phyloP scores from a whole-genome alignment of 805 yeast species.

The Lachancea sp. region DNA sequence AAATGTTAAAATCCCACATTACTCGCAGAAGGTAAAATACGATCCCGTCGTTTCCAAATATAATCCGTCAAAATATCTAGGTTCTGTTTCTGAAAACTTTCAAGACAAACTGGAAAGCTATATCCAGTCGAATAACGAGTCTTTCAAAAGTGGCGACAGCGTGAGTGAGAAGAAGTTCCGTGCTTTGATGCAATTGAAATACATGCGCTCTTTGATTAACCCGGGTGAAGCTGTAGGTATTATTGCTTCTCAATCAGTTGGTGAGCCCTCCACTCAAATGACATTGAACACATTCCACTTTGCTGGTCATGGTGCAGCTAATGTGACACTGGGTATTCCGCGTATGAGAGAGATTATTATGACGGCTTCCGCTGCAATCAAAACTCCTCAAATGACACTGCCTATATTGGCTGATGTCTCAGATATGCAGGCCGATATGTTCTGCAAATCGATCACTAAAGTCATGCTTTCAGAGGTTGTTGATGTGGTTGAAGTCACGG shows the following conservation, averaged over 20 bases:
- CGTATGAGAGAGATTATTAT: slow-evolving; percentile 99
- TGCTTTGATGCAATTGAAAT: slow-evolving; percentile 95
- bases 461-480: slow-evolving; percentile 84
- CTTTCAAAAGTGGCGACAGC: slow-evolving; percentile 47
- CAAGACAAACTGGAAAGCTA: slow-evolving; percentile 71
- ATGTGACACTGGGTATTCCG: slow-evolving; percentile 98
- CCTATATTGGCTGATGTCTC: slow-evolving; percentile 76
- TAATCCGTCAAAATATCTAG: slow-evolving; percentile 85
- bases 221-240: slow-evolving; percentile 99
- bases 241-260: slow-evolving; percentile 95
- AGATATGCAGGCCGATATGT: slow-evolving; percentile 84
- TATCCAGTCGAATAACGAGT: slow-evolving; percentile 46
- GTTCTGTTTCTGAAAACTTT: slow-evolving; percentile 88
- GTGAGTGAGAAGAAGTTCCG: slow-evolving; percentile 75
- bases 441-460: slow-evolving; percentile 83
- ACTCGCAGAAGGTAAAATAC: slow-evolving; percentile 54
- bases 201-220: slow-evolving; percentile 88
- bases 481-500: slow-evolving; percentile 78
- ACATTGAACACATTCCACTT: slow-evolving; percentile 94
- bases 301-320: slow-evolving; percentile 99
- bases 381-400: slow-evolving; percentile 98
- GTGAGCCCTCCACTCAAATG: slow-evolving; percentile 99
- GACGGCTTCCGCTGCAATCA: slow-evolving; percentile 94
- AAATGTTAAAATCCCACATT: slow-evolving; percentile 56
- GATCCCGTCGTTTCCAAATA: slow-evolving; percentile 85